Base-by-base conservation (phyloP, 352 stramenopile species). In the Pythium grandisporangium region DNA sequence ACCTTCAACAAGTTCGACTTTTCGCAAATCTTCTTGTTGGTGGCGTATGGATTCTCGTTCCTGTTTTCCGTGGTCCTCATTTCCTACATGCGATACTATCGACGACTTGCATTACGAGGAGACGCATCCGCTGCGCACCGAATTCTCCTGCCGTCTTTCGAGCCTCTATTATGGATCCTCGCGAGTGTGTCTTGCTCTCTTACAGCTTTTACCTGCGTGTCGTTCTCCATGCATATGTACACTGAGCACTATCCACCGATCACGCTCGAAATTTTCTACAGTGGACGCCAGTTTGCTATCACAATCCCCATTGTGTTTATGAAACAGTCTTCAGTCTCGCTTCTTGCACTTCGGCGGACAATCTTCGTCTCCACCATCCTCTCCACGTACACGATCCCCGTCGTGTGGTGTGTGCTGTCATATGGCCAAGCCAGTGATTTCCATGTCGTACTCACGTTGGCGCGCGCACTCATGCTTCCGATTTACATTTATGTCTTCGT, bases 141-240 rank as follows among this genome's bases (percentile, higher is more conserved):
- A 48, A 63, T 87, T 23, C 63, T 91, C 11, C 37, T 91, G 3
- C 78, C 78, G 3, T 61, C 76, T 1, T 92, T 86, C 33, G 69
- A 89, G 48, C 72, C 76, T 21, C 42, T 88, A n/a, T 42, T 92
- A 10, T 76, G 67, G 55, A 45, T 82, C 1, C 49, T 89, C 16
- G 54, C 47, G 10, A 29, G 30, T 5, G 27, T 32, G 27, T 14
- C 27, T 14, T 8, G 27, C n/a, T 27, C 55, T 0, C 82, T 74
- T 55, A 29, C 55, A 29, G 37, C 49, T 20, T 47, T 66, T 45
- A 46, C 57, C 45, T 23, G 43, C 27, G 40, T 60, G 11, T 47
- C 36, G 22, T 44, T 76, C 12, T 60, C 54, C 0, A 44, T 72
- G 11, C 23, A 58, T 11, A 4, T 47, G 4, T 70, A 62, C 50